Evolutionary conservation across 2,329 filamentous ascomycete species (phyloP).

Genomic region (Diplodia seriata): DNA sequence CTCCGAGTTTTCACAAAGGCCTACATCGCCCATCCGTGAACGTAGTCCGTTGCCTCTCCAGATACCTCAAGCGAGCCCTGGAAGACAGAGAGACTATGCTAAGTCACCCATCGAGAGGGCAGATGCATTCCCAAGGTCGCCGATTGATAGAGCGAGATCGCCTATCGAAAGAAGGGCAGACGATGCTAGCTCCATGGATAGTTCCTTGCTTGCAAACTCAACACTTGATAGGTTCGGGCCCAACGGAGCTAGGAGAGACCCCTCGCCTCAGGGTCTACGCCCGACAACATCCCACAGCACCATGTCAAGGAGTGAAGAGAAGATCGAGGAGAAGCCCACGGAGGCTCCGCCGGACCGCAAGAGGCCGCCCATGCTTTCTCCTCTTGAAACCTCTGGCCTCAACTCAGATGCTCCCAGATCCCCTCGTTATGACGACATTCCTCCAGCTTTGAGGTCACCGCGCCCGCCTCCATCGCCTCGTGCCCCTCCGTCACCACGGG

Average conservation of each 20-base stretch:
- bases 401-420: conserved; percentile 17
- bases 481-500: conserved; percentile 30
- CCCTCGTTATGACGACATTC: conserved; percentile 28
- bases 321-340: conserved; percentile 38
- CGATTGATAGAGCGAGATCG: conserved; percentile 24
- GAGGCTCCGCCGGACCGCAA: conserved; percentile 63
- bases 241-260: conserved; percentile 38
- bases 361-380: conserved; percentile 70
- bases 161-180: conserved; percentile 16
- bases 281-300: conserved; percentile 48
- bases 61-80: conserved; percentile 30
- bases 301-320: conserved; percentile 42
- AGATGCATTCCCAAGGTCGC: conserved; percentile 23
- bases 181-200: conserved; percentile 35
- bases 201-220: conserved; percentile 36
- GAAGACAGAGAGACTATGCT: conserved; percentile 24
- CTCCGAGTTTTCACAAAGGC: conserved; percentile 43
- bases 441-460: conserved; percentile 27
- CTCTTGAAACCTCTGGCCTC: conserved; percentile 37
- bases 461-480: conserved; percentile 23
- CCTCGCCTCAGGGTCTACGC: conserved; percentile 44
- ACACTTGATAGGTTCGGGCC: conserved; percentile 16
- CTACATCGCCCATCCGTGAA: conserved; percentile 28
- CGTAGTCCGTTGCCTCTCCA: conserved; percentile 39
- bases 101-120: conserved; percentile 25